Evolutionary conservation across 768 basidiomycete species (phyloP).

Genomic region (Pleurotus platypus): DNA sequence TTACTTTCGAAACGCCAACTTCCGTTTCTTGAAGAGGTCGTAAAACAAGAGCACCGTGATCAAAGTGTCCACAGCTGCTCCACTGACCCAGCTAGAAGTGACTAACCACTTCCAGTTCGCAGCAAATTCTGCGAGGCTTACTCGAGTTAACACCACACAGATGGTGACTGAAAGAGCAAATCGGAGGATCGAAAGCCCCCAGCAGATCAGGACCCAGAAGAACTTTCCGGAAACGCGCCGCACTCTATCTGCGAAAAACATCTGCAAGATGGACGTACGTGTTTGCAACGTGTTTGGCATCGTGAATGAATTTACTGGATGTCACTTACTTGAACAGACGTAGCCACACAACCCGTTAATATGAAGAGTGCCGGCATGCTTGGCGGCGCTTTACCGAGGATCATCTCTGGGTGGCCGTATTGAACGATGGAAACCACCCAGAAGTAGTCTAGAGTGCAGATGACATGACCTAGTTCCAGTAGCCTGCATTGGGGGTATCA

Average conservation of each 20-base stretch:
- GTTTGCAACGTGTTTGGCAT: neutral
- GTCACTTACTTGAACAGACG: constrained; percentile 22
- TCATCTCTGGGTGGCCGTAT: constrained; percentile 18
- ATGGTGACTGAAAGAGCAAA: constrained; percentile 25
- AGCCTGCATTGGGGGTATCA: constrained; percentile 14
- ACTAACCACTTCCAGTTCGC: constrained; percentile 26
- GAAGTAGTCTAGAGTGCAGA: constrained; percentile 21
- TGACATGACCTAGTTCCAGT: constrained; percentile 23
- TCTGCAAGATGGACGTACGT: neutral
- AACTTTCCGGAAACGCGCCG: constrained; percentile 22
- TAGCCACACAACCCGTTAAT: constrained; percentile 24
- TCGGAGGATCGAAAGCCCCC: constrained; percentile 21
- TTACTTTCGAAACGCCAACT: constrained; percentile 12
- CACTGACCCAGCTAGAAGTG: constrained; percentile 21
- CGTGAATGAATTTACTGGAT: neutral
- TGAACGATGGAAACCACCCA: constrained; percentile 25
- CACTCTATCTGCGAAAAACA: constrained; percentile 27
- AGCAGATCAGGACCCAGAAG: constrained; percentile 22
- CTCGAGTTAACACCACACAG: constrained; percentile 16
- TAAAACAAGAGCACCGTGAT: constrained; percentile 28
- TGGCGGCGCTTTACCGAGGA: constrained; percentile 14
- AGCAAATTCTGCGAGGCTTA: constrained; percentile 11
- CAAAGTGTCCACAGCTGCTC: constrained; percentile 24
- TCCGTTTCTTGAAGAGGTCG: constrained; percentile 21
- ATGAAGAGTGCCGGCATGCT: constrained; percentile 18